These are phyloP conservation scores for Umbelopsis sp. DNA, from an alignment of 192 early-diverging fungal genomes.

Conservation along the genomic window DNA sequence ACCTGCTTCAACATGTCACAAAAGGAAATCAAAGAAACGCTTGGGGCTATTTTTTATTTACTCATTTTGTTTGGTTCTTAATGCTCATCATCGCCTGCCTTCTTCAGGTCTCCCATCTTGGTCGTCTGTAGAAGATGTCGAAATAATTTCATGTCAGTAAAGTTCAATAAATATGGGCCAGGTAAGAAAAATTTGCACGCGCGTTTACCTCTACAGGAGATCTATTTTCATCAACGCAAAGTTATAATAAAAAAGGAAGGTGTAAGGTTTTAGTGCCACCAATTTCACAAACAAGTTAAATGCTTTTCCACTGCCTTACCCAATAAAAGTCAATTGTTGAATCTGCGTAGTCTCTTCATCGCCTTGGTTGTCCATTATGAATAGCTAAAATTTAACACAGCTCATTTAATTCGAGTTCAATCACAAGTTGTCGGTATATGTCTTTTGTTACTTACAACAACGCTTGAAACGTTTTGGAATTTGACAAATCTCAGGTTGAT, in stretches of 20 bases:
- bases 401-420: not conserved
- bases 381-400: conserved; percentile 49
- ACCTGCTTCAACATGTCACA: not conserved
- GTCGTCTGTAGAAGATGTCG: conserved; percentile 25
- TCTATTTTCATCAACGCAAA: conserved; percentile 20
- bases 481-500: conserved; percentile 90
- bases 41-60: not conserved
- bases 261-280: not conserved
- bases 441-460: conserved; percentile 56
- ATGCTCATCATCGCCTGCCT: conserved; percentile 31
- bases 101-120: conserved; percentile 50
- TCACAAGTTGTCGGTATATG: too few species aligned
- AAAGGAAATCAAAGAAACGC: not conserved
- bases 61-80: conserved; percentile 1
- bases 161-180: too few species aligned
- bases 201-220: conserved; percentile 39
- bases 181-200: too few species aligned
- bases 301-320: conserved; percentile 40
- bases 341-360: conserved; percentile 84
- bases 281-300: not conserved
- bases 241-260: not conserved
- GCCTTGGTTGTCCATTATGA: conserved; percentile 85
- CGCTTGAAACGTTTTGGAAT: conserved; percentile 84
- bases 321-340: conserved; percentile 80
- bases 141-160: not conserved